These are phyloP conservation scores for Acmispon strigosus DNA, from an alignment of 306 rosid genomes.

Conservation along the genomic window DNA sequence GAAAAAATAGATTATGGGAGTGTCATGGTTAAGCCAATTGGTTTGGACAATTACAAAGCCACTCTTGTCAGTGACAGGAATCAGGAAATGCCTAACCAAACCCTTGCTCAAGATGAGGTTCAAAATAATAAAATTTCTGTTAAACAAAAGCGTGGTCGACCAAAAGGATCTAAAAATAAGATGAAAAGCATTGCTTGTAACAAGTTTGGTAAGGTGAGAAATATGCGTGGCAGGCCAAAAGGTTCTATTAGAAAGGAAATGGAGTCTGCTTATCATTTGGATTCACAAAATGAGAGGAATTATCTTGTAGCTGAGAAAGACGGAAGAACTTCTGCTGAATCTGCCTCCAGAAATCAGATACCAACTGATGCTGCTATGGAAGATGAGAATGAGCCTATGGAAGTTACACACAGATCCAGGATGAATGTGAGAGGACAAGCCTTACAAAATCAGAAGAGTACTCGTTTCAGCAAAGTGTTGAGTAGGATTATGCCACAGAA, in stretches of 20 bases:
- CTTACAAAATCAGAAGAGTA: constrained; percentile 9
- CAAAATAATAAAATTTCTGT: background rate
- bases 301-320: constrained; percentile 14
- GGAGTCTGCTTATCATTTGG: background rate
- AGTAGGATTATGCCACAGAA: constrained; percentile 19
- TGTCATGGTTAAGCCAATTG: background rate
- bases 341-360: background rate
- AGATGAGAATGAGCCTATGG: background rate
- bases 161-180: constrained; percentile 35
- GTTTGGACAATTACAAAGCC: background rate
- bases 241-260: constrained; percentile 14
- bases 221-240: constrained; percentile 11
- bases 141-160: constrained; percentile 29
- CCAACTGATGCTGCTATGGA: background rate
- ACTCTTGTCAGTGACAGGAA: background rate
- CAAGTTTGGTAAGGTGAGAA: background rate
- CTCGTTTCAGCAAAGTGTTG: constrained; percentile 11
- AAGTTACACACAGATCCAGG: background rate
- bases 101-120: constrained; percentile 17
- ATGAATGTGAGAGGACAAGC: constrained; percentile 2
- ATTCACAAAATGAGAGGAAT: constrained; percentile 18
- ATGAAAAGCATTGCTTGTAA: background rate
- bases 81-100: background rate
- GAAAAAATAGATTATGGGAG: background rate
- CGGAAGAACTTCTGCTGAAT: background rate